Conservation (phyloP, 805 yeast genomes). For the Peterozyma toletana region DNA sequence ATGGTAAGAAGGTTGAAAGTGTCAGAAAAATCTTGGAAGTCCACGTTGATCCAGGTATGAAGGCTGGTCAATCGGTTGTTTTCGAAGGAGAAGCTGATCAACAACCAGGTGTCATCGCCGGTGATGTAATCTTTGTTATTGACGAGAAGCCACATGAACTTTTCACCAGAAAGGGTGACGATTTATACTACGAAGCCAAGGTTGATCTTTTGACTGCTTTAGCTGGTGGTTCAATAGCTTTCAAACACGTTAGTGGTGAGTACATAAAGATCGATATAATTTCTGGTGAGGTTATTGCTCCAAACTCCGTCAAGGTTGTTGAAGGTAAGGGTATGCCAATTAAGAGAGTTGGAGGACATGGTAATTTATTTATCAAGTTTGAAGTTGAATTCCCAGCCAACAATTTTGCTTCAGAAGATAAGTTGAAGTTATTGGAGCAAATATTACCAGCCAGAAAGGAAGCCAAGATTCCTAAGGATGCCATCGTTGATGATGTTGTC, state of each 20-base stretch:
- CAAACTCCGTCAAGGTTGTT: constrained; percentile 74
- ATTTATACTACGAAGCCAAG: constrained; percentile 77
- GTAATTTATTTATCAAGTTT: constrained; percentile 82
- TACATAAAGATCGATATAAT: constrained; percentile 74
- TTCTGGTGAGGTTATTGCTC: constrained; percentile 91
- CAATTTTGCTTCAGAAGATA: constrained; percentile 68
- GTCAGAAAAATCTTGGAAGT: constrained; percentile 94
- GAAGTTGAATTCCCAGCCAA: constrained; percentile 80
- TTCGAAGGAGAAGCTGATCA: constrained; percentile 98
- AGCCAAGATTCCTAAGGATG: constrained; percentile 58
- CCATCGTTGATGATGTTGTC: constrained; percentile 75
- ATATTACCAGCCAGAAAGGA: constrained; percentile 74
- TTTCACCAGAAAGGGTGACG: constrained; percentile 86
- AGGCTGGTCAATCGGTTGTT: constrained; percentile 82
- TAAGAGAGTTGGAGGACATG: constrained; percentile 78
- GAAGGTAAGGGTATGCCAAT: constrained; percentile 98
- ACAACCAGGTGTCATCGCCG: constrained; percentile 90
- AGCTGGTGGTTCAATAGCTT: constrained; percentile 89
- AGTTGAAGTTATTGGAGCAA: constrained; percentile 63
- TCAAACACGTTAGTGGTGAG: constrained; percentile 89
- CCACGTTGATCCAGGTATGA: constrained; percentile 95
- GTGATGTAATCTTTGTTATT: constrained; percentile 90
- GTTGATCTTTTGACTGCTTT: constrained; percentile 89
- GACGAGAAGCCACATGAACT: constrained; percentile 82
- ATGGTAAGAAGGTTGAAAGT: constrained; percentile 77